phyloP scores from a whole-genome alignment of 176 grass and related monocot genomes.

The Carex kokanica region DNA sequence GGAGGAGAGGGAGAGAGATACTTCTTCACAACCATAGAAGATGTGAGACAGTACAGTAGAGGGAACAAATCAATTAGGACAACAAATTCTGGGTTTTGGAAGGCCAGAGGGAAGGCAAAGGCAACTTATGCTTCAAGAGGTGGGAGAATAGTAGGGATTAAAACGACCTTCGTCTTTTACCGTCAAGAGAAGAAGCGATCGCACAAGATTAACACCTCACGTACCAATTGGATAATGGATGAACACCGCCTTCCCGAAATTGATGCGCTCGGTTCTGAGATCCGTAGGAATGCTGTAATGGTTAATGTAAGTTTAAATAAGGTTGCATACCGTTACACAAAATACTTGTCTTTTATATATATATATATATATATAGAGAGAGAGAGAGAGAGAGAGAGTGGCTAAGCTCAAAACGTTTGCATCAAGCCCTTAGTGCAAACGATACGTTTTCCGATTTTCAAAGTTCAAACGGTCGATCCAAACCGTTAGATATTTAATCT shows the following conservation, averaged over 20 bases:
- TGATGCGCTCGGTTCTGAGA: background rate
- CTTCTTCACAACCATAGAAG: conserved; percentile 50
- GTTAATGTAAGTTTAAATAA: conserved; percentile 7
- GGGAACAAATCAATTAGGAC: conserved; percentile 16
- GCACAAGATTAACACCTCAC: background rate
- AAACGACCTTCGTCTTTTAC: conserved; percentile 55
- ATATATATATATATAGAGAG: too few relatives aligned
- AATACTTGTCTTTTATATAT: too few relatives aligned
- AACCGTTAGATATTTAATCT: too few relatives aligned
- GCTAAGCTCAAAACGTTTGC: too few relatives aligned
- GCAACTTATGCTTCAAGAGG: conserved; percentile 32
- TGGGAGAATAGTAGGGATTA: conserved; percentile 54
- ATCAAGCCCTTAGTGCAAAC: too few relatives aligned
- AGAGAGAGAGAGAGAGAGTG: too few relatives aligned
- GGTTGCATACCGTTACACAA: too few relatives aligned
- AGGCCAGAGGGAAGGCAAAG: conserved; percentile 51
- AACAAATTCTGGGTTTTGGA: conserved; percentile 61
- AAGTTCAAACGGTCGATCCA: too few relatives aligned
- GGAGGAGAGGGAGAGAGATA: conserved; percentile 48
- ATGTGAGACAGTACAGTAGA: background rate
- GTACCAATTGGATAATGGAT: conserved; percentile 75
- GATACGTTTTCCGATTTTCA: too few relatives aligned
- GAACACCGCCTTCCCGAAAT: conserved; percentile 54
- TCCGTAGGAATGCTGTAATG: background rate
- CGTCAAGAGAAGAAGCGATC: conserved; percentile 27